These are phyloP conservation scores for Hordeum pubiflorum DNA, from an alignment of 202 grass and related monocot genomes.

Conservation along the genomic window DNA sequence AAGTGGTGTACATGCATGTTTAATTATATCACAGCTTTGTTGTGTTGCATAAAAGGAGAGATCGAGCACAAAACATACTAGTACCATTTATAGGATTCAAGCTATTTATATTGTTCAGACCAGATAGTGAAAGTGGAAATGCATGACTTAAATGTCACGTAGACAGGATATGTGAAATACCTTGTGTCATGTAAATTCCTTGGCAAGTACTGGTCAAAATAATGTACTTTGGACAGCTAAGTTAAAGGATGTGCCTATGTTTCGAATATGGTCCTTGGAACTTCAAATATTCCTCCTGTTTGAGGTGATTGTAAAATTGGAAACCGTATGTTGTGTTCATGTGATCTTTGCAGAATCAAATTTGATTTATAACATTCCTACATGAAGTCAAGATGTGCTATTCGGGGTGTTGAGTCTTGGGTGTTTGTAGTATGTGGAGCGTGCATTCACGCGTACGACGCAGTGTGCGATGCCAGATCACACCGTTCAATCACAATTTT, in stretches of 20 bases:
- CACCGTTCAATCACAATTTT: too few relatives aligned
- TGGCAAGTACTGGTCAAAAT: background rate
- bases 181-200: constrained; percentile 16
- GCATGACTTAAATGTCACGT: background rate
- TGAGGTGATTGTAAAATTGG: background rate
- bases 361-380: background rate
- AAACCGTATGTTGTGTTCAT: background rate
- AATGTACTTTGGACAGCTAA: constrained; percentile 16
- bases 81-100: background rate
- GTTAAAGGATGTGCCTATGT: background rate
- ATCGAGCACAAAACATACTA: background rate
- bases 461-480: too few relatives aligned
- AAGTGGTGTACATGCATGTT: background rate
- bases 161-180: constrained; percentile 7
- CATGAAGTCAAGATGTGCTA: background rate
- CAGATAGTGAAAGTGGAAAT: background rate
- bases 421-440: background rate
- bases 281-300: background rate
- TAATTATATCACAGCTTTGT: constrained; percentile 14
- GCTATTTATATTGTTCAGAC: constrained; percentile 19
- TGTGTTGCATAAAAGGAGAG: background rate
- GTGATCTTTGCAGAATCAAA: background rate
- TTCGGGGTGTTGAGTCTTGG: background rate
- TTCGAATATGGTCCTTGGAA: background rate
- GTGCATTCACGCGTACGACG: background rate